phyloP scores from a whole-genome alignment of 2,329 filamentous ascomycete species.

The Monosporascus ibericus region DNA sequence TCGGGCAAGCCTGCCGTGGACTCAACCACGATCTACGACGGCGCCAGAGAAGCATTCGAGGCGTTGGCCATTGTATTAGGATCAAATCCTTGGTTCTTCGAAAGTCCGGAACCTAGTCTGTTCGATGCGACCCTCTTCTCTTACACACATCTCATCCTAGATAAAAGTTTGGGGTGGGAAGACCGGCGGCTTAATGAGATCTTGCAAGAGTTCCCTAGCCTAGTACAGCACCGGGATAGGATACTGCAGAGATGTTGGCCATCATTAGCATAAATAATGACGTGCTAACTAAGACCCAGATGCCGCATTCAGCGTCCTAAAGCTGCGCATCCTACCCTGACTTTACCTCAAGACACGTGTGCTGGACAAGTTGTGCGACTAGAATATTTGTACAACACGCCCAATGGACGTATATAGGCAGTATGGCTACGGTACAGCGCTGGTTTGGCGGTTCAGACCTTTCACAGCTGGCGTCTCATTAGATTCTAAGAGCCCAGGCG shows the following conservation, averaged over 20 bases:
- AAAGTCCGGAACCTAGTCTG: conserved; percentile 50
- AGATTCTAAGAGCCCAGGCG: too few species aligned
- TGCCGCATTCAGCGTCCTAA: too few species aligned
- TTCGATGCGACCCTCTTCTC: conserved; percentile 89
- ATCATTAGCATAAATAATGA: neutral
- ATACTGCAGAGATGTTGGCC: conserved; percentile 46
- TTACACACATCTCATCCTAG: conserved; percentile 77
- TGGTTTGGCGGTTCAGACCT: too few species aligned
- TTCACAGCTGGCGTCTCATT: too few species aligned
- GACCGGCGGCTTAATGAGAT: conserved; percentile 53
- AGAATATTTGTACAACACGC: too few species aligned
- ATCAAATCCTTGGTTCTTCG: conserved; percentile 44
- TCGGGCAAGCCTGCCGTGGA: conserved; percentile 32
- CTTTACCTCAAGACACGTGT: too few species aligned
- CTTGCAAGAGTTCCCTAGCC: conserved; percentile 50
- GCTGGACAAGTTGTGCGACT: too few species aligned
- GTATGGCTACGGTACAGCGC: too few species aligned
- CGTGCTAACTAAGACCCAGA: too few species aligned
- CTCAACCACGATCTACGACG: conserved; percentile 33
- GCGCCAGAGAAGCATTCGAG: conserved; percentile 38
- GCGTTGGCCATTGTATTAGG: conserved; percentile 39
- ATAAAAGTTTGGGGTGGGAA: conserved; percentile 56
- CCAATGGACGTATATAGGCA: too few species aligned
- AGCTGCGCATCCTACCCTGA: too few species aligned
- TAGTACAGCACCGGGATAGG: conserved; percentile 60